Conservation (phyloP, 179 eudicot genomes). For the Heliamphora pulchella region DNA sequence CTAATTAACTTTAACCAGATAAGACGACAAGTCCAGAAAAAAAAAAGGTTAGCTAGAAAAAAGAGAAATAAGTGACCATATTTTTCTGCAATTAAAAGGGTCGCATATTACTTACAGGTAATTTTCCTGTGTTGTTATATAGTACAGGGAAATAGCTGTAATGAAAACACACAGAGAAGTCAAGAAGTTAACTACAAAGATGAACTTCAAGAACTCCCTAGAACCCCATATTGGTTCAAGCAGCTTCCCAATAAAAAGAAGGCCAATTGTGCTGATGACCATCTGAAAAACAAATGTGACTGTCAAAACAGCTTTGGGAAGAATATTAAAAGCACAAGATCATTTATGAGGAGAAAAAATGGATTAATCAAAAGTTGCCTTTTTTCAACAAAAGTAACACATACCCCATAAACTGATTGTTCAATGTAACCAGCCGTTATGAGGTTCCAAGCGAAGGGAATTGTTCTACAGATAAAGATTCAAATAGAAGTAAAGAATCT, state of each 20-base stretch:
- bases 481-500: no score
- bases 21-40: no score
- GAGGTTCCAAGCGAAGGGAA: conserved; percentile 98
- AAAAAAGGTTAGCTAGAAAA: neutral
- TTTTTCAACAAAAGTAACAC: conserved; percentile 12
- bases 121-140: conserved; percentile 64
- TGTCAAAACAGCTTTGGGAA: conserved; percentile 4
- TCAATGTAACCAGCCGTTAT: conserved; percentile 90
- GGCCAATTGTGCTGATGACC: conserved; percentile 60
- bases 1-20: no score
- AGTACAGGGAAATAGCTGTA: conserved; percentile 84
- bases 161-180: conserved; percentile 78
- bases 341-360: conserved; percentile 3
- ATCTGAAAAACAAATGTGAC: conserved; percentile 38
- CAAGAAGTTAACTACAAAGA: conserved; percentile 77
- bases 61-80: neutral
- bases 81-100: neutral
- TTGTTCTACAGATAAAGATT: conserved; percentile 50
- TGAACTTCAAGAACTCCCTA: conserved; percentile 88
- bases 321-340: neutral
- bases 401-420: conserved; percentile 82
- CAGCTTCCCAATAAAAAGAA: conserved; percentile 82
- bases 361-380: neutral
- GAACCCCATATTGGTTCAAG: conserved; percentile 99
- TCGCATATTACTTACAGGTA: conserved; percentile 71